Evolutionary conservation across 371 early-diverging fungal genomes (phyloP), one percentile per base, ranked within the genome.

Genomic region (Circinella minor): DNA sequence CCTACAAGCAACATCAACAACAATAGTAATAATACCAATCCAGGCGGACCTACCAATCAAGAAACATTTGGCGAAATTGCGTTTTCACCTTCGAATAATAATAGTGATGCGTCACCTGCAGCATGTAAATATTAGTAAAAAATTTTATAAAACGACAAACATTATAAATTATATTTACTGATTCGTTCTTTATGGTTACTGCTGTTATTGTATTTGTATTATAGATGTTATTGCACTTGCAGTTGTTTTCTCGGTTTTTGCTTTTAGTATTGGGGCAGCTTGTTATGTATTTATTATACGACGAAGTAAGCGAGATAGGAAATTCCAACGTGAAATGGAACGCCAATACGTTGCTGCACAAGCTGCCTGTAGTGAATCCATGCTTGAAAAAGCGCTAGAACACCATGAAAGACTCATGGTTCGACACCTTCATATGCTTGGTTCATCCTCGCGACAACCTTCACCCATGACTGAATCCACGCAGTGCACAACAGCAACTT

Each of bases 261-360:
- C 65, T 14, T 70, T 70, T 49, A 17, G 38, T 14, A 20, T 70
- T 37, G 61, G 65, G 18, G 66, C 71, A 4, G 66, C 61, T 14
- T 70, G 71, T 38, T 70, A 70, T 39, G 17, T 59, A 18, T 59
- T 70, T 60, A 66, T 60, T n/a, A 63, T 69, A 34, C 64, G 60
- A 36, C 70, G 70, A 15, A 55, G 64, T n/a, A 59, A 43, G 18
- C 69, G 54, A 63, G 43, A 18, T 18, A 51, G 39, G 36, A n/a
- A 36, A 36, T 37, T 63, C n/a, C 54, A 55, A 38, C 55, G 55
- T 9, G 65, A 65, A 55, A 20, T 46, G 47, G 60, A 67, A 39
- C 47, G 34, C 27, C 59, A 60, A 17, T 46, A 47, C 36, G 48
- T 43, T 11, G 47, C 46, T 34, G 60, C 67, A 17, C 67, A 60